Evolutionary conservation across 2,329 filamentous ascomycete genomes (phyloP).

Genomic region (Ophiostoma quercus): DNA sequence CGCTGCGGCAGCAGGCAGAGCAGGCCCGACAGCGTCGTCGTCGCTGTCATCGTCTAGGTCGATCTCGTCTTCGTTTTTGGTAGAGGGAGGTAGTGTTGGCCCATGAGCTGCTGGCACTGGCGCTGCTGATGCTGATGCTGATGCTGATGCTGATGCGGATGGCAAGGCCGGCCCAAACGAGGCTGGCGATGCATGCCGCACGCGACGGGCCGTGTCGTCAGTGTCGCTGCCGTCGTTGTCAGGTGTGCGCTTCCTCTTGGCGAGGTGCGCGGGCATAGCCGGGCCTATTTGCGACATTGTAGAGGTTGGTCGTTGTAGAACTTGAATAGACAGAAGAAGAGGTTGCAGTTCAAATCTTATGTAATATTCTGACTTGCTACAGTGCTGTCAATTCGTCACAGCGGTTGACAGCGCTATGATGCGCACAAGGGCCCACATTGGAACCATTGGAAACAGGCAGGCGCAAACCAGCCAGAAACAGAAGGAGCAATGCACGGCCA

Average conservation of each 20-base stretch:
- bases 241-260: constrained; percentile 56
- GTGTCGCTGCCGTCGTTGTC: constrained; percentile 39
- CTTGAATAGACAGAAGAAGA: not conserved
- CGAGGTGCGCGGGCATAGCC: constrained; percentile 60
- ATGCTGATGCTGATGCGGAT: not conserved
- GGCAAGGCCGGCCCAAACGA: constrained; percentile 37
- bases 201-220: constrained; percentile 13
- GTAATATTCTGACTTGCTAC: not conserved
- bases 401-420: not conserved
- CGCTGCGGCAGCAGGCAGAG: not conserved
- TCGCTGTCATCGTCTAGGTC: constrained; percentile 36
- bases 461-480: constrained; percentile 2
- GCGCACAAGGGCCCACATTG: not conserved
- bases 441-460: constrained; percentile 1
- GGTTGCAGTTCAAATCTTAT: not conserved
- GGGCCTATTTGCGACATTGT: constrained; percentile 66
- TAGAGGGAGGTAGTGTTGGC: constrained; percentile 28
- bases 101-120: constrained; percentile 25
- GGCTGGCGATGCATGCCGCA: constrained; percentile 18
- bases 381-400: not conserved
- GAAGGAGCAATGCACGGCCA: constrained; percentile 11
- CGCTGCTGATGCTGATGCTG: not conserved
- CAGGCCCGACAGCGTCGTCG: constrained; percentile 25
- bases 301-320: not conserved
- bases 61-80: constrained; percentile 40